Evolutionary conservation across 768 basidiomycete species (phyloP).

Genomic region (Kwoniella sp.): DNA sequence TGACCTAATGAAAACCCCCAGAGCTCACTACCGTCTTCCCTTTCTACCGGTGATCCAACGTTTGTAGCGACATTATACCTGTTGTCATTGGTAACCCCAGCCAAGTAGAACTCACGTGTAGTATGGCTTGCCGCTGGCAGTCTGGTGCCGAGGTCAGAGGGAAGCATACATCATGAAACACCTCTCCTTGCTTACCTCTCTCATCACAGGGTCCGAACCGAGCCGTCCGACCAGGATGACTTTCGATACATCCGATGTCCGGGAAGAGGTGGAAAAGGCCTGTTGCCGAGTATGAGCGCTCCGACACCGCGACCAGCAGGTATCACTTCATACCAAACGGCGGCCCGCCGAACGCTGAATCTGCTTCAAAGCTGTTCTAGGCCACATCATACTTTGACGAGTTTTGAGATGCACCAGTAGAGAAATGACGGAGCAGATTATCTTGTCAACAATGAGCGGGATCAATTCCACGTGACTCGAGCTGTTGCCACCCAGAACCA

Average conservation of each 20-base stretch:
- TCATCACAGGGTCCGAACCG: constrained; percentile 28
- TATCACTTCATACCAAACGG: no score
- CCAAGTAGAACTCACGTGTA: constrained; percentile 23
- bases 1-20: neutral
- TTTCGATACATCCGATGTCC: constrained; percentile 23
- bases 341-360: no score
- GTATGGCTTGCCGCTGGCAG: constrained; percentile 30
- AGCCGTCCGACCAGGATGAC: constrained; percentile 33
- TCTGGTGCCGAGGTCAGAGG: constrained; percentile 2
- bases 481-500: no score
- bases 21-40: constrained; percentile 14
- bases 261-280: constrained; percentile 24
- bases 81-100: neutral
- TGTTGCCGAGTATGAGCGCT: constrained; percentile 5
- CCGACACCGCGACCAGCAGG: no score
- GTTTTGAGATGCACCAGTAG: no score
- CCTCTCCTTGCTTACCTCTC: constrained; percentile 14
- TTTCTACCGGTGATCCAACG: constrained; percentile 12
- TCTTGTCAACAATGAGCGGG: no score
- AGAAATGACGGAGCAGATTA: no score
- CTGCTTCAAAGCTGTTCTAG: no score
- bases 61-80: constrained; percentile 35
- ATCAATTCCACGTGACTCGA: no score
- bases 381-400: no score
- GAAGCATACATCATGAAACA: neutral